A percentile compares a stretch with the other conserved stretches of the same genome.
These are phyloP conservation scores for Hyphopichia homilentoma DNA, from an alignment of 805 yeast species.

Conservation along the genomic window DNA sequence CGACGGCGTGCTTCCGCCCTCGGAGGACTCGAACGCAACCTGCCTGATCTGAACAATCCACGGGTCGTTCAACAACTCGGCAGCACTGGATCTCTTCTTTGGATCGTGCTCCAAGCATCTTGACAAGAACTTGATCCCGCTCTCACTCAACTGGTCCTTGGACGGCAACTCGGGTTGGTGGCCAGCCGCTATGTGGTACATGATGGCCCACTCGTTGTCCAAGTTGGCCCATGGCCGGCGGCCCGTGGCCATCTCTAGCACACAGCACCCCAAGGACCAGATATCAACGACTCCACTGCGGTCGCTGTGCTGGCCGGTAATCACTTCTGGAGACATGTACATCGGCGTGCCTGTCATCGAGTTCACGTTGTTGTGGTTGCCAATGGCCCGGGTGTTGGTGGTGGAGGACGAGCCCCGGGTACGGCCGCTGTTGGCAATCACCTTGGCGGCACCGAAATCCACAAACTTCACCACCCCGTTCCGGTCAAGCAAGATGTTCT, in stretches of 20 bases:
- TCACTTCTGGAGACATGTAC: constrained; percentile 98
- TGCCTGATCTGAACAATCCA: constrained; percentile 78
- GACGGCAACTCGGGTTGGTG: constrained; percentile 84
- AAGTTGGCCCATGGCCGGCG: constrained; percentile 93
- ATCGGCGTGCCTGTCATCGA: constrained; percentile 91
- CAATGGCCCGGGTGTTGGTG: constrained; percentile 3
- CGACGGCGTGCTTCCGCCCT: constrained; percentile 29
- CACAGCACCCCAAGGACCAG: constrained; percentile 97
- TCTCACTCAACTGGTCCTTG: constrained; percentile 68
- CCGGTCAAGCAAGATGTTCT: constrained; percentile 83
- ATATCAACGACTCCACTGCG: constrained; percentile 73
- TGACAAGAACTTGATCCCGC: constrained; percentile 67
- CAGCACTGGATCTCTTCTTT: constrained; percentile 72
- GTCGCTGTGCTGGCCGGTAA: constrained; percentile 68
- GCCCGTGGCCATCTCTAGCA: constrained; percentile 95
- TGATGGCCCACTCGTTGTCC: constrained; percentile 97
- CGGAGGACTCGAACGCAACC: constrained; percentile 54
- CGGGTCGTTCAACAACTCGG: constrained; percentile 80
- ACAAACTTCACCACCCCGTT: constrained; percentile 92
- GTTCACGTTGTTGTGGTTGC: constrained; percentile 27
- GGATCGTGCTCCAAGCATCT: constrained; percentile 85
- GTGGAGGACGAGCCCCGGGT: constrained; percentile 25
- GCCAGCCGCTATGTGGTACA: constrained; percentile 97
- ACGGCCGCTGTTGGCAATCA: constrained; percentile 60
- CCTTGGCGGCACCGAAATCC: constrained; percentile 97